A percentile compares a stretch with the other conserved stretches of the same genome.
These are phyloP conservation scores for Pisolithus marmoratus DNA, from an alignment of 768 basidiomycete genomes.

Conservation along the genomic window DNA sequence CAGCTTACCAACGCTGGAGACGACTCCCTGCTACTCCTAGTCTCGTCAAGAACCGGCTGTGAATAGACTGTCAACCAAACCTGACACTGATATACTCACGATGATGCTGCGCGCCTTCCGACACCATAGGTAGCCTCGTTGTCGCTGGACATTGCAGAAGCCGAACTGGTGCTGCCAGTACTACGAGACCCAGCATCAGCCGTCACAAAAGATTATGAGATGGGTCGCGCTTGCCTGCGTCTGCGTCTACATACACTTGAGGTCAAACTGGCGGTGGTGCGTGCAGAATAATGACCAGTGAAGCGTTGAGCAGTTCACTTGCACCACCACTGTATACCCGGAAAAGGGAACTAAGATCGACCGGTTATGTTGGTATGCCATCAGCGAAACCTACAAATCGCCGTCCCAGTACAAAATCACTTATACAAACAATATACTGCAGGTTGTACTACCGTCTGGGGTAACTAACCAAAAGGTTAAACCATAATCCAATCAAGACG, in stretches of 20 bases:
- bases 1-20: slow-evolving; percentile 42
- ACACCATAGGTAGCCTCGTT: slow-evolving; percentile 19
- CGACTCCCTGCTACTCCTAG: slow-evolving; percentile 54
- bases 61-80: slow-evolving; percentile 1
- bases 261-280: too few relatives aligned
- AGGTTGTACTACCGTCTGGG: background rate
- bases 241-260: too few relatives aligned
- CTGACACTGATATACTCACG: slow-evolving; percentile 23
- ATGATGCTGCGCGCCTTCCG: slow-evolving; percentile 34
- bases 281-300: too few relatives aligned
- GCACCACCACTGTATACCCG: too few relatives aligned
- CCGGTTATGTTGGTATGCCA: too few relatives aligned
- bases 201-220: background rate
- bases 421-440: too few relatives aligned
- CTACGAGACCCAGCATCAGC: background rate
- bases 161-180: background rate
- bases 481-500: background rate
- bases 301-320: too few relatives aligned
- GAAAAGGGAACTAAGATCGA: too few relatives aligned
- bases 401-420: too few relatives aligned
- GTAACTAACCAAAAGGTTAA: background rate
- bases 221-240: background rate
- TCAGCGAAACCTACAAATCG: too few relatives aligned
- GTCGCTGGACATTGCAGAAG: slow-evolving; percentile 12
- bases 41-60: slow-evolving; percentile 7